Evolutionary conservation across 805 yeast species (phyloP).

Genomic region (Ogataea corticis): DNA sequence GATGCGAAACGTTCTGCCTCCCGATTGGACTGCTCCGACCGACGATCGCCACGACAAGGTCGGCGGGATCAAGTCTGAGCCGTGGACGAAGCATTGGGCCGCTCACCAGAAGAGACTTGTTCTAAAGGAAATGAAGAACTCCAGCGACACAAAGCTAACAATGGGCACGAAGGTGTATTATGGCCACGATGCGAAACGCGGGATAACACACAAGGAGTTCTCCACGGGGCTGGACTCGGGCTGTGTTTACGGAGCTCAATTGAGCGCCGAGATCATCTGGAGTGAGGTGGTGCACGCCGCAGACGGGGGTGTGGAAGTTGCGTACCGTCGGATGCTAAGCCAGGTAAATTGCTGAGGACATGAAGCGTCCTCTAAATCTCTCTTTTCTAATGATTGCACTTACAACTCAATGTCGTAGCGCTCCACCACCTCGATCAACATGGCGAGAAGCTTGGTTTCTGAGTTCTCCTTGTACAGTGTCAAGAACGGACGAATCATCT

Average conservation of each 20-base stretch:
- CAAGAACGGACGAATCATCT: constrained; percentile 18
- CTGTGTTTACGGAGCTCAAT: constrained; percentile 72
- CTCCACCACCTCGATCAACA: constrained; percentile 16
- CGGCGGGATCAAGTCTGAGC: constrained; percentile 29
- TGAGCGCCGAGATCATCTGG: constrained; percentile 63
- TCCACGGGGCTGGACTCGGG: constrained; percentile 82
- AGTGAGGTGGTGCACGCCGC: constrained; percentile 25
- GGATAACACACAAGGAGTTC: constrained; percentile 62
- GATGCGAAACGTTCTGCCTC: constrained; percentile 68
- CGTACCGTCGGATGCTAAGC: constrained; percentile 27
- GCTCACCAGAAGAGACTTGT: constrained; percentile 20
- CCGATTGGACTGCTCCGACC: constrained; percentile 59
- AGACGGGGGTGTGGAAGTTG: constrained; percentile 15
- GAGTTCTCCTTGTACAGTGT: constrained; percentile 9
- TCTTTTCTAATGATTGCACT: background rate
- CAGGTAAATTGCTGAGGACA: constrained; percentile 31
- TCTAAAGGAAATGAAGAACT: constrained; percentile 6
- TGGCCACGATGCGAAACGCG: constrained; percentile 87
- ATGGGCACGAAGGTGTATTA: constrained; percentile 56
- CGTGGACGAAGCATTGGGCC: constrained; percentile 38
- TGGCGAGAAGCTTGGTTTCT: constrained; percentile 11
- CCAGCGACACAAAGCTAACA: constrained; percentile 14
- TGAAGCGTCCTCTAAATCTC: background rate
- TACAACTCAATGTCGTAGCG: constrained; percentile 16
- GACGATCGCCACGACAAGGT: constrained; percentile 38